Evolutionary conservation across 2,329 filamentous ascomycete species (phyloP).

Genomic region (Cryphonectria naterciae): DNA sequence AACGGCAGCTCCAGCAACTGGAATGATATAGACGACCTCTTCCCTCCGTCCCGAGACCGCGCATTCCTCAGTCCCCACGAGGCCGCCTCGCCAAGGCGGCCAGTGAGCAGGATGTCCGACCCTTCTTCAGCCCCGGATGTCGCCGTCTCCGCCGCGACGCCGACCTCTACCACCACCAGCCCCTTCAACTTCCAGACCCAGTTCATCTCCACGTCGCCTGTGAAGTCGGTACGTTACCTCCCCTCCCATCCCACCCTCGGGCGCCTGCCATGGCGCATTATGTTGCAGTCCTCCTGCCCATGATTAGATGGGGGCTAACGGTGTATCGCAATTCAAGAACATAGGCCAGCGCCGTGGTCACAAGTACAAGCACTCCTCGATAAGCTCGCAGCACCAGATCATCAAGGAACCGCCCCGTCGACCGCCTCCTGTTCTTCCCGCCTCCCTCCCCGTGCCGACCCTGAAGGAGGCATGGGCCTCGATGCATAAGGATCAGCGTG

Average conservation of each 20-base stretch:
- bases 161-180: slow-evolving; percentile 45
- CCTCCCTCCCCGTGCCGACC: slow-evolving; percentile 90
- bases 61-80: slow-evolving; percentile 37
- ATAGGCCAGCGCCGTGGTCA: slow-evolving; percentile 91
- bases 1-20: slow-evolving; percentile 29
- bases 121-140: slow-evolving; percentile 31
- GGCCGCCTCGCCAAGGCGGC: slow-evolving; percentile 34
- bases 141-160: slow-evolving; percentile 35
- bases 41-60: slow-evolving; percentile 18
- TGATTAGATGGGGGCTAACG: neutral
- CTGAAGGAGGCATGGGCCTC: slow-evolving; percentile 84
- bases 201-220: slow-evolving; percentile 72
- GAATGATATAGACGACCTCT: slow-evolving; percentile 29
- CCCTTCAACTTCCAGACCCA: slow-evolving; percentile 97
- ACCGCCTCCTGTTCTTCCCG: slow-evolving; percentile 85
- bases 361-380: slow-evolving; percentile 96
- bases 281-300: neutral
- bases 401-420: slow-evolving; percentile 89
- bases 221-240: slow-evolving; percentile 69
- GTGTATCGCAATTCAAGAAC: slow-evolving; percentile 56
- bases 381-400: slow-evolving; percentile 87
- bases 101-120: slow-evolving; percentile 42
- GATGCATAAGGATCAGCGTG: slow-evolving; percentile 86
- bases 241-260: neutral
- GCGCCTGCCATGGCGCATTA: neutral